Base-by-base conservation (phyloP, 257 asterid species). In the Rauvolfia tetraphylla region DNA sequence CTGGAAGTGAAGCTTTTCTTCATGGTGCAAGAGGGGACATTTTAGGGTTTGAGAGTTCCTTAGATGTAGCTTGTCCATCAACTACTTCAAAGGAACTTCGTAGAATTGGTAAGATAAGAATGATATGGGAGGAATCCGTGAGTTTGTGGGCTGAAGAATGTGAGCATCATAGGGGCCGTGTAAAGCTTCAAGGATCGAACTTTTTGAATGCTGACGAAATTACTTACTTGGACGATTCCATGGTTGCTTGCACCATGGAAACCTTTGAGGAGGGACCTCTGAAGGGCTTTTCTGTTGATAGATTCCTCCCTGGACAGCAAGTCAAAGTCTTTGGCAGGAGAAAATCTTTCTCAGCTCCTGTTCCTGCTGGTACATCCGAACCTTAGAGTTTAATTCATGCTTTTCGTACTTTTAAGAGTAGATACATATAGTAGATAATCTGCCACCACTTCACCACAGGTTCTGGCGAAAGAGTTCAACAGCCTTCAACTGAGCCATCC, bases 131-230 rank as follows among this genome's bases (percentile, higher is more conserved):
- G 66, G 90, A 86, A 72, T 81, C 83, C 0, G 85, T 86, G 63
- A 86, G 83, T 70, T 71, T 86, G 23, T 86, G 89, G 89, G 89
- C 81, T 15, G 89, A 86, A 80, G 89, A 86, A 63, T 85, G 85
- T 4, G 89, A 84, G 29, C 80, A 77, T 70, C 83, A 82, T 10
- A 80, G 86, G 34, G 89, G 89, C 13, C 76, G 89, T 68, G 75
- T 86, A 34, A 84, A 84, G 75, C 31, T 83, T 33, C 81, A 80
- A 61, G 86, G 85, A 1, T 75, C 81, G 11, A 84, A 84, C 54
- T 86, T 86, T 59, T 42, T 86, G 34, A 82, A 81, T 31, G 89
- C 89, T 62, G 89, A 86, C 71, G 89, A 86, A 66, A 34, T 86
- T 44, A 42, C 86, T 23, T 86, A 79, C 81, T 72, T 86, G 83